Evolutionary conservation across 768 basidiomycete species (phyloP).

Genomic region (Termitomyces sp.): DNA sequence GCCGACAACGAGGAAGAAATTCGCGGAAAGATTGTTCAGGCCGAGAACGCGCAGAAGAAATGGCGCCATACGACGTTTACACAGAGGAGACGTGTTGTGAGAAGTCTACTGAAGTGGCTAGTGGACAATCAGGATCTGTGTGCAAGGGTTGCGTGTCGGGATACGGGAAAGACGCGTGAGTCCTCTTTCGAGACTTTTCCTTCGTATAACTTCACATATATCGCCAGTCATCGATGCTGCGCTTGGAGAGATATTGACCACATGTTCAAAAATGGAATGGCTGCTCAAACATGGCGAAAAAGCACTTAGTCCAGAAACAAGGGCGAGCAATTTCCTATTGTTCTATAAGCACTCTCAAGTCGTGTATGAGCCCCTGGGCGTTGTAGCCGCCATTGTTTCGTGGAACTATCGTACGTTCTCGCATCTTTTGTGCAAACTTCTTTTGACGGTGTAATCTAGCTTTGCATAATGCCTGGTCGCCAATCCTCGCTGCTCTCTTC

Average conservation of each 20-base stretch:
- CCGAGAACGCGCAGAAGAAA: constrained; percentile 58
- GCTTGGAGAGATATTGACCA: constrained; percentile 92
- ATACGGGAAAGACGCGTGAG: constrained; percentile 93
- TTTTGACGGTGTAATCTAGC: constrained; percentile 37
- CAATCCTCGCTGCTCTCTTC: constrained; percentile 87
- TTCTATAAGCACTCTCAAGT: constrained; percentile 76
- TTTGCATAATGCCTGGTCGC: constrained; percentile 91
- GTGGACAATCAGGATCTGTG: constrained; percentile 86
- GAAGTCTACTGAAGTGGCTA: constrained; percentile 88
- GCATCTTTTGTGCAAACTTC: neutral
- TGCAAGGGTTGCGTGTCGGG: constrained; percentile 84
- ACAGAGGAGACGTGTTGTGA: constrained; percentile 76
- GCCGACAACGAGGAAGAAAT: constrained; percentile 77
- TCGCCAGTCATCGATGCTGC: constrained; percentile 84
- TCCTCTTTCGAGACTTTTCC: constrained; percentile 8
- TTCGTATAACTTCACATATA: neutral
- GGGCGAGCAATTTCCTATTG: constrained; percentile 63
- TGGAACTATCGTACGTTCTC: constrained; percentile 81
- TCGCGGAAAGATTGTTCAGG: constrained; percentile 58
- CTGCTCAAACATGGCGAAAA: constrained; percentile 81
- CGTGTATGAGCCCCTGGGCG: constrained; percentile 87
- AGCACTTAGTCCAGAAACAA: constrained; percentile 65
- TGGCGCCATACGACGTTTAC: constrained; percentile 77
- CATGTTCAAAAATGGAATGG: constrained; percentile 93
- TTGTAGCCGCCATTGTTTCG: constrained; percentile 88